Evolutionary conservation across 768 basidiomycete species (phyloP).

Genomic region (Rhodotorula paludigena): DNA sequence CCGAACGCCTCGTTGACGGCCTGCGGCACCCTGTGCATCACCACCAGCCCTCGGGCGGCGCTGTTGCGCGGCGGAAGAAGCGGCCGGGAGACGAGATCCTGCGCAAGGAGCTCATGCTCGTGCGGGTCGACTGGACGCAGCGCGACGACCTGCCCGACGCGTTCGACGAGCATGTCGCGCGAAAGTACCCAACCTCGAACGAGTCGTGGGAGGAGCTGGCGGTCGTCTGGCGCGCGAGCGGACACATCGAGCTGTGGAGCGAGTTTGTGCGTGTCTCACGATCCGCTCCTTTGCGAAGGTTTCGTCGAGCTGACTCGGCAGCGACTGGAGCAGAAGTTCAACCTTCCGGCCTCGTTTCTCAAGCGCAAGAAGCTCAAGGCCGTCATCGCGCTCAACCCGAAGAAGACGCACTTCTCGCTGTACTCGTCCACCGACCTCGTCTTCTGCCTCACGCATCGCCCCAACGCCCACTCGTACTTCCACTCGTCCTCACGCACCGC

Average conservation of each 20-base stretch:
- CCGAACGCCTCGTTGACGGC: constrained; percentile 55
- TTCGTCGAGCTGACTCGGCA: constrained; percentile 28
- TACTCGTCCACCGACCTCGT: constrained; percentile 83
- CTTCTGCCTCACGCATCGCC: constrained; percentile 55
- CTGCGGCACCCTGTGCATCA: constrained; percentile 61
- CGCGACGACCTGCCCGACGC: constrained; percentile 48
- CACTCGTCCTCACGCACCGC: constrained; percentile 48
- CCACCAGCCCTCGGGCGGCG: constrained; percentile 29
- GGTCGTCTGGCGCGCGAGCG: constrained; percentile 73
- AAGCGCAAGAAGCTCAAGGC: constrained; percentile 75
- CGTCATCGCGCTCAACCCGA: constrained; percentile 64
- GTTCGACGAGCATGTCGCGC: constrained; percentile 67
- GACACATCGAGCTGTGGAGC: constrained; percentile 73
- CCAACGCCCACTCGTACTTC: constrained; percentile 41
- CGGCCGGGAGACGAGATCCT: constrained; percentile 59
- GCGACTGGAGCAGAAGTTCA: constrained; percentile 46
- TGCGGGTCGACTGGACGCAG: constrained; percentile 63
- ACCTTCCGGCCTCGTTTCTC: constrained; percentile 62
- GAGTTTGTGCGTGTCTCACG: constrained; percentile 58
- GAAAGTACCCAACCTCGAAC: constrained; percentile 52
- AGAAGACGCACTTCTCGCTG: constrained; percentile 66
- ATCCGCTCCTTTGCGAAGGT: background rate
- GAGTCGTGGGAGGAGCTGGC: constrained; percentile 74
- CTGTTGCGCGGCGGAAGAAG: constrained; percentile 24
- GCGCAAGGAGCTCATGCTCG: constrained; percentile 80